phyloP scores from a whole-genome alignment of 495 filamentous ascomycete species.

The Niebla homalea region DNA sequence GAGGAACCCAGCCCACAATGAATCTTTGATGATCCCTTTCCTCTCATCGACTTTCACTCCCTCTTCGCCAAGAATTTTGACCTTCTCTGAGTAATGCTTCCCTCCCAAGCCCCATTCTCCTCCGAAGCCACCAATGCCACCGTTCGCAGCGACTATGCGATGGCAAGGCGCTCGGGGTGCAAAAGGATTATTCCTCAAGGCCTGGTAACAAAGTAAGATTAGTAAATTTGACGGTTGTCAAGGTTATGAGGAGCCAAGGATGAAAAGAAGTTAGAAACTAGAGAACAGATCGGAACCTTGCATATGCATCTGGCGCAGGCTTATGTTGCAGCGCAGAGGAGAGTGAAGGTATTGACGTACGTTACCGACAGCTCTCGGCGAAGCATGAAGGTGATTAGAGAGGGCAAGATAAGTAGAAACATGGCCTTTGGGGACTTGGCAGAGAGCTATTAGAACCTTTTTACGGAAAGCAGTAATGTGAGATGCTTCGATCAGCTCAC shows the following conservation, averaged over 20 bases:
- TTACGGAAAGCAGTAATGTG: conserved; percentile 33
- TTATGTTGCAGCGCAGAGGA: too few relatives aligned
- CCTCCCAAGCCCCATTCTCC: conserved; percentile 15
- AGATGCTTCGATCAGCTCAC: conserved; percentile 23
- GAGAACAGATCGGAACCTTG: too few relatives aligned
- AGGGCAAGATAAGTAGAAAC: conserved; percentile 54
- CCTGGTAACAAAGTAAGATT: conserved; percentile 12
- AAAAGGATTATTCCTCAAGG: conserved; percentile 48
- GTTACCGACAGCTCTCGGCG: conserved; percentile 60
- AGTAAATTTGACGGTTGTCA: too few relatives aligned
- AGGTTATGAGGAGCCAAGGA: too few relatives aligned
- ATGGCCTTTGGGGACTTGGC: conserved; percentile 49
- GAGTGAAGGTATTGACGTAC: too few relatives aligned
- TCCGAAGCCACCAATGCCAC: conserved; percentile 16
- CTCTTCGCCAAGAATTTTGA: conserved; percentile 10
- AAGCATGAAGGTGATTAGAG: conserved; percentile 45
- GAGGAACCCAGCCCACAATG: not conserved
- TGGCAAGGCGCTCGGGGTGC: conserved; percentile 37
- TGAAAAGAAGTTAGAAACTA: too few relatives aligned
- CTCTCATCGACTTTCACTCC: conserved; percentile 11
- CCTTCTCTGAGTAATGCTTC: conserved; percentile 8
- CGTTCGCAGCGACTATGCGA: conserved; percentile 15
- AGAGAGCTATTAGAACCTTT: conserved; percentile 44
- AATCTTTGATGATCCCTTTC: conserved; percentile 2
- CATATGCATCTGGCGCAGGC: too few relatives aligned